phyloP scores from a whole-genome alignment of 2,329 filamentous ascomycete genomes.

The Neoscytalidium dimidiatum region DNA sequence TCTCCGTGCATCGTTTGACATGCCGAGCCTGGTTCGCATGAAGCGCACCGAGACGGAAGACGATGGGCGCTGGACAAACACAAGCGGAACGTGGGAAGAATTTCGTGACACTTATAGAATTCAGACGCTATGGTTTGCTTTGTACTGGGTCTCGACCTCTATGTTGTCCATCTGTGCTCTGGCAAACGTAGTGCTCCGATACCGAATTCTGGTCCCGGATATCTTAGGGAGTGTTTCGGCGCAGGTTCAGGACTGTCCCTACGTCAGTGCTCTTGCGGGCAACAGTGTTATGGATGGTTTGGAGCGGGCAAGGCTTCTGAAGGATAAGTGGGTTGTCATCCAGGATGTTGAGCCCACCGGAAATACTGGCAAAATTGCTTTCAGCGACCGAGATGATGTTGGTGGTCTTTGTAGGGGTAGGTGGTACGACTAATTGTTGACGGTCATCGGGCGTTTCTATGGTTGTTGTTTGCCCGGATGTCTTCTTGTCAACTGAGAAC shows the following conservation, averaged over 20 bases:
- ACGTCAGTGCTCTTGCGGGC: conserved; percentile 14
- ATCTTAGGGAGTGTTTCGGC: conserved; percentile 21
- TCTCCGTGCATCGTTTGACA: conserved; percentile 1
- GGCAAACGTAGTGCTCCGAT: conserved; percentile 16
- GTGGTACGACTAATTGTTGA: too few relatives aligned
- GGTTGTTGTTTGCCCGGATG: too few relatives aligned
- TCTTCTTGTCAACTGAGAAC: too few relatives aligned
- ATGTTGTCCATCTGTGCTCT: conserved; percentile 19
- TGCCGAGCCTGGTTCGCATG: neutral
- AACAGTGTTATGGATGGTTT: conserved; percentile 18
- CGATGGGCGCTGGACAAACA: neutral
- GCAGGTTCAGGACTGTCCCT: conserved; percentile 21
- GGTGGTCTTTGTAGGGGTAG: too few relatives aligned
- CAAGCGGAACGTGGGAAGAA: neutral
- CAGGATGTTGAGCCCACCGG: conserved; percentile 23
- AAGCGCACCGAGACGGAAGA: neutral
- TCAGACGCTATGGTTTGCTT: neutral
- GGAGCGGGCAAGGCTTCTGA: conserved; percentile 19
- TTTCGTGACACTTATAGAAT: neutral
- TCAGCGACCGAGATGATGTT: too few relatives aligned
- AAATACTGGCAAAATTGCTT: conserved; percentile 23
- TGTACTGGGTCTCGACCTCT: conserved; percentile 12
- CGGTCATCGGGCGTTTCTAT: too few relatives aligned
- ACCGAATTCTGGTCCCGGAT: conserved; percentile 19
- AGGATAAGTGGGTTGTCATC: conserved; percentile 22